These are phyloP conservation scores for Heracleum sosnowskyi DNA, from an alignment of 129 eudicot genomes.

Conservation along the genomic window DNA sequence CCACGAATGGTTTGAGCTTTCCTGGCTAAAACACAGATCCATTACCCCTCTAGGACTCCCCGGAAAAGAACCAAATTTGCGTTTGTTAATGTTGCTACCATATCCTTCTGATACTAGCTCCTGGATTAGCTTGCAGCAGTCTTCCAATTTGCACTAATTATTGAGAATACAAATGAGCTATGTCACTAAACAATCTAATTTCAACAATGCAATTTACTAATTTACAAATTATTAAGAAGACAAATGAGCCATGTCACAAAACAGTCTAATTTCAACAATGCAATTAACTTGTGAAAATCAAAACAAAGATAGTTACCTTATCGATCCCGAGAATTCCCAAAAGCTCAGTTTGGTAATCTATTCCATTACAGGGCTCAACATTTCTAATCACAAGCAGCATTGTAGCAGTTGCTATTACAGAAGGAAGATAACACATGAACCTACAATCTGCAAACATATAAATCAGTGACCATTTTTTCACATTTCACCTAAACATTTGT, in stretches of 20 bases:
- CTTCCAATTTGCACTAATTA: constrained; percentile 54
- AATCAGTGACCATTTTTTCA: neutral
- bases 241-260: neutral
- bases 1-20: constrained; percentile 54
- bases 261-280: neutral
- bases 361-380: constrained; percentile 45
- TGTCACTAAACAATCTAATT: neutral
- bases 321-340: constrained; percentile 59
- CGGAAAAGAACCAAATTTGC: constrained; percentile 60
- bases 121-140: constrained; percentile 48
- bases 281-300: neutral
- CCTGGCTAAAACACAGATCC: constrained; percentile 70
- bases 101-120: constrained; percentile 39
- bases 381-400: constrained; percentile 67
- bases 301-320: constrained; percentile 31
- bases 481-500: neutral
- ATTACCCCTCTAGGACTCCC: constrained; percentile 77
- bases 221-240: constrained; percentile 22
- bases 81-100: constrained; percentile 35
- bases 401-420: constrained; percentile 72
- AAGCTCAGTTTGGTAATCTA: constrained; percentile 56
- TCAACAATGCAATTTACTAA: neutral
- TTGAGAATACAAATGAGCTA: neutral
- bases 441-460: constrained; percentile 53
- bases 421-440: constrained; percentile 63